Evolutionary conservation across 768 basidiomycete genomes (phyloP), one percentile per base, ranked within the genome.

Genomic region (Mycena kentingensis): DNA sequence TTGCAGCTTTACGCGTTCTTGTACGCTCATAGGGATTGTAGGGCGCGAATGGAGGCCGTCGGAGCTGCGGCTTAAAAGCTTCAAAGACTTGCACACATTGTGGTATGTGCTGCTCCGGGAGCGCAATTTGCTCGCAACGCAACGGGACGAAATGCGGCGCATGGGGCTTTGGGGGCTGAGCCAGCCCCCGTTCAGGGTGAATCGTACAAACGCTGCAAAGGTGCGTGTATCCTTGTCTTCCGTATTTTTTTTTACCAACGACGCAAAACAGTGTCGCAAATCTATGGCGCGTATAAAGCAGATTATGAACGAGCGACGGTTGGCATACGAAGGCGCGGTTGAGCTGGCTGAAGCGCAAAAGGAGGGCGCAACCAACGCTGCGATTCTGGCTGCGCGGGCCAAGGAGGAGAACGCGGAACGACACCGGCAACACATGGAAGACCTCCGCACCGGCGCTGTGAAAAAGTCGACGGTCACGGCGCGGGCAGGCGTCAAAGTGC

Each of bases 241-340:
- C 48, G 27, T 28, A 24, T 21, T 37, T 24, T 37, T 21, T 44
- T 10, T 19, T 46, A 19, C 28, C 18, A 21, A 7, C 12, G 6
- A n/a, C 26, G 29, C 26, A 21, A 63, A 39, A 54, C 22, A 97
- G 93, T 87, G 85, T 70, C 88, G 90, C 19, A 96, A 94, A 76
- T 87, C 91, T 18, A 96, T 97, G 93, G 93, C 91, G n/a, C 85
- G 92, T 18, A 93, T 98, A 69, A 98, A 98, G 69, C 84, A 81
- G 52, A 85, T 98, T 19, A 75, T 98, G 43, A 93, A 93, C 64
- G 95, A 98, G 66, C 86, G 97, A 29, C 80, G 94, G 38, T 67
- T 92, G 21, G 92, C 91, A 8, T 89, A 93, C 55, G 82, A 90
- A 55, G 82, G 87, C 11, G 91, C 91, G 8, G 46, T 77, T 26